phyloP scores from a whole-genome alignment of 257 asterid species.

The Ballota nigra region DNA sequence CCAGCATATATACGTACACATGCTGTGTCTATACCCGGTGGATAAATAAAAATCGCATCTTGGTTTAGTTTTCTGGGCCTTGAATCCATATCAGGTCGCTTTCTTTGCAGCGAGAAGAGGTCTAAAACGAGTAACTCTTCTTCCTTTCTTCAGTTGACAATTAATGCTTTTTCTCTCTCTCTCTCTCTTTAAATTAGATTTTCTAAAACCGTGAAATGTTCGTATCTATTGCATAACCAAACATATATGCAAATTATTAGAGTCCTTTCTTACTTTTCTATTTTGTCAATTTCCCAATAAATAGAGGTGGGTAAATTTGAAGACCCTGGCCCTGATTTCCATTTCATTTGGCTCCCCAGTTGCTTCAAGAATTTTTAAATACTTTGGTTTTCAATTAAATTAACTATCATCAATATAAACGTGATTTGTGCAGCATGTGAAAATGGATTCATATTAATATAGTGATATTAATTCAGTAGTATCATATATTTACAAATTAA shows the following conservation, averaged over 20 bases:
- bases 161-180: conserved; percentile 29
- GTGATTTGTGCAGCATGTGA: no score
- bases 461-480: no score
- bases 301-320: not conserved
- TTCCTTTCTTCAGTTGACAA: conserved; percentile 47
- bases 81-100: conserved; percentile 49
- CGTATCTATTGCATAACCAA: conserved; percentile 20
- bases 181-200: conserved; percentile 25
- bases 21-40: not conserved
- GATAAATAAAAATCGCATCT: conserved; percentile 23
- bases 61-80: conserved; percentile 29
- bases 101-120: conserved; percentile 36
- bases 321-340: conserved; percentile 18
- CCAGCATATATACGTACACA: not conserved
- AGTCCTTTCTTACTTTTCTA: conserved; percentile 13
- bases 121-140: conserved; percentile 35
- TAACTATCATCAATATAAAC: no score
- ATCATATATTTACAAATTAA: no score
- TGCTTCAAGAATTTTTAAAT: no score
- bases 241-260: conserved; percentile 11
- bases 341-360: conserved; percentile 19
- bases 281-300: conserved; percentile 23
- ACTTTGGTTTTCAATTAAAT: no score
- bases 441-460: no score
- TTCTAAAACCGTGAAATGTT: conserved; percentile 20